Evolutionary conservation across 169 alveolate genomes (phyloP).

Genomic region (Plasmodium berghei): DNA sequence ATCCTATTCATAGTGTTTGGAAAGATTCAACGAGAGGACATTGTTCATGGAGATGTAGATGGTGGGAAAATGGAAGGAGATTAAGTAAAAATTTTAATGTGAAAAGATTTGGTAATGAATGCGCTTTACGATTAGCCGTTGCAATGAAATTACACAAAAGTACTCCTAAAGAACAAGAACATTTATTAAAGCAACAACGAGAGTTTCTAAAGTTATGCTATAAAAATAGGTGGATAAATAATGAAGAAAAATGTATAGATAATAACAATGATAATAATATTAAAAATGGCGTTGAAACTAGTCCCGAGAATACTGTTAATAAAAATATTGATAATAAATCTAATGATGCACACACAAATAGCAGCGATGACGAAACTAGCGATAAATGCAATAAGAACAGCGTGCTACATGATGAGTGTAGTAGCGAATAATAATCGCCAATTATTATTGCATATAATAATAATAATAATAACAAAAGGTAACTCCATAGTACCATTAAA

Average conservation of each 20-base stretch:
- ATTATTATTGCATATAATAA: no score
- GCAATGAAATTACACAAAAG: conserved; percentile 84
- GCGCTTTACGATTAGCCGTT: conserved; percentile 86
- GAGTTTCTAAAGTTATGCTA: conserved; percentile 75
- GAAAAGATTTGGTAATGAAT: conserved; percentile 84
- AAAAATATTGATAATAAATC: neutral
- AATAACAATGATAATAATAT: neutral
- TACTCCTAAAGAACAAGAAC: conserved; percentile 82
- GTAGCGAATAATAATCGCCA: neutral
- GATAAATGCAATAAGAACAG: neutral
- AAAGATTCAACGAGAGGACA: conserved; percentile 85
- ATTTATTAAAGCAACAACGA: conserved; percentile 84
- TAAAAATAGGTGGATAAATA: conserved; percentile 30
- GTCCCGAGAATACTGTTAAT: neutral
- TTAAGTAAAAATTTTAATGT: conserved; percentile 85
- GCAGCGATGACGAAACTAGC: neutral
- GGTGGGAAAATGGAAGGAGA: conserved; percentile 89
- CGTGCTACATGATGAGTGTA: neutral
- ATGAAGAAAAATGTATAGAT: neutral
- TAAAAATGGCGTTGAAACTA: neutral
- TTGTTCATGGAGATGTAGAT: conserved; percentile 87
- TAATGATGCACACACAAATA: neutral
- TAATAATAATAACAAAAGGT: no score
- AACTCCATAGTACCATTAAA: no score
- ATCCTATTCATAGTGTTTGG: conserved; percentile 88